Evolutionary conservation across 2,329 filamentous ascomycete genomes (phyloP).

Genomic region (Colletotrichum musicola): DNA sequence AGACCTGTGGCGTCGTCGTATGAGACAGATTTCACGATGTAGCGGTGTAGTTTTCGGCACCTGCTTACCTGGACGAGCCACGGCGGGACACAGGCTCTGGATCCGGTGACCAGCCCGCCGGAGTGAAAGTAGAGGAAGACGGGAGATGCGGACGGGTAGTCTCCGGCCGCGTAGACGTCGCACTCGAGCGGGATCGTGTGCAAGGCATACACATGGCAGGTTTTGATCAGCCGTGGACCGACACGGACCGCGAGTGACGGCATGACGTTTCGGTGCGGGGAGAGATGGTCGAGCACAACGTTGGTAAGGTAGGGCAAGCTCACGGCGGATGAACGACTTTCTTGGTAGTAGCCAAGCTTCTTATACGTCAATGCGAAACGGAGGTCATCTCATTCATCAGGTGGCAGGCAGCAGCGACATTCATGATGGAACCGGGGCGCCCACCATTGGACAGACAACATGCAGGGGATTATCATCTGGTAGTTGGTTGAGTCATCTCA

Average conservation of each 20-base stretch:
- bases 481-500: neutral
- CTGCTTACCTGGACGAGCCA: conserved; percentile 51
- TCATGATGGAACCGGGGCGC: conserved; percentile 1
- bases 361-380: too few relatives aligned
- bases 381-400: too few relatives aligned
- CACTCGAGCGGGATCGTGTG: conserved; percentile 51
- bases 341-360: too few relatives aligned
- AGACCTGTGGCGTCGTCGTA: conserved; percentile 41
- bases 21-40: neutral
- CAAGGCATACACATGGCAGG: conserved; percentile 46
- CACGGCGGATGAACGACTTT: neutral
- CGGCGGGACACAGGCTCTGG: conserved; percentile 48
- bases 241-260: neutral
- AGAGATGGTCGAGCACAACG: neutral
- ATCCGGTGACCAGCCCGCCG: conserved; percentile 50
- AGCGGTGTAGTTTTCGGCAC: neutral
- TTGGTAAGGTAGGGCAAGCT: neutral
- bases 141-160: conserved; percentile 43
- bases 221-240: conserved; percentile 38
- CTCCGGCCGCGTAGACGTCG: conserved; percentile 48
- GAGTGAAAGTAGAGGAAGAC: conserved; percentile 55
- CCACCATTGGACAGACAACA: conserved; percentile 10
- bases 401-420: neutral
- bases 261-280: conserved; percentile 4
- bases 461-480: neutral